These are phyloP conservation scores for Monilinia vaccinii-corymbosi DNA, from an alignment of 2,329 filamentous ascomycete genomes.

Conservation along the genomic window DNA sequence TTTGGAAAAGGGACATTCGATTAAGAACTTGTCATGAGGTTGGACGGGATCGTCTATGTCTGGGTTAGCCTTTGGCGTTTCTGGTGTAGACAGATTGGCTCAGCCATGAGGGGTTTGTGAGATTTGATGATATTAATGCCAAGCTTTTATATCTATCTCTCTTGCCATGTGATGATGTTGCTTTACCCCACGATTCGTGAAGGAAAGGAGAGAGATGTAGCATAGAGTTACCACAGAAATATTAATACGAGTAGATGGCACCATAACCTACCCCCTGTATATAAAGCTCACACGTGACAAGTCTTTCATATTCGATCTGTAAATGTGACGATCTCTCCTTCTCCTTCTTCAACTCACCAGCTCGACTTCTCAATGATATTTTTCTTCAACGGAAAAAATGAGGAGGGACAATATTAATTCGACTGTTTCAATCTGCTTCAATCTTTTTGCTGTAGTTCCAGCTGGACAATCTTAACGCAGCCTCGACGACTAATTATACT, in stretches of 20 bases:
- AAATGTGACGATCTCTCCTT: no score
- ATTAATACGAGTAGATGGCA: neutral
- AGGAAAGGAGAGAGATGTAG: neutral
- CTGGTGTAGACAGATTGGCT: neutral
- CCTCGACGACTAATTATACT: no score
- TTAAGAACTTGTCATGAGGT: constrained; percentile 10
- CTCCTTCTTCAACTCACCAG: no score
- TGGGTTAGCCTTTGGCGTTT: constrained; percentile 2
- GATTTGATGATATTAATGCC: neutral
- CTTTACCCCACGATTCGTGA: neutral
- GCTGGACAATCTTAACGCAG: no score
- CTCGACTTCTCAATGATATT: neutral
- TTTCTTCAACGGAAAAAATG: no score
- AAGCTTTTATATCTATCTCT: neutral
- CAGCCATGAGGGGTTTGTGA: neutral
- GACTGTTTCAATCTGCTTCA: neutral
- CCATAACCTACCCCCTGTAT: neutral
- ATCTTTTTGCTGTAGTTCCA: constrained; percentile 19
- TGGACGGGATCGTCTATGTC: constrained; percentile 1
- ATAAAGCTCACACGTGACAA: neutral
- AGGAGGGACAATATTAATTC: neutral
- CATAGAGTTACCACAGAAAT: constrained; percentile 5
- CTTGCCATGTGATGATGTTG: neutral
- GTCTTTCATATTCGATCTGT: neutral
- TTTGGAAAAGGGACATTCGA: constrained; percentile 48